Percentiles rank a stretch among this genome's conserved stretches.
Evolutionary conservation across 257 asterid species (phyloP).

Genomic region (Knoxia roxburghii): DNA sequence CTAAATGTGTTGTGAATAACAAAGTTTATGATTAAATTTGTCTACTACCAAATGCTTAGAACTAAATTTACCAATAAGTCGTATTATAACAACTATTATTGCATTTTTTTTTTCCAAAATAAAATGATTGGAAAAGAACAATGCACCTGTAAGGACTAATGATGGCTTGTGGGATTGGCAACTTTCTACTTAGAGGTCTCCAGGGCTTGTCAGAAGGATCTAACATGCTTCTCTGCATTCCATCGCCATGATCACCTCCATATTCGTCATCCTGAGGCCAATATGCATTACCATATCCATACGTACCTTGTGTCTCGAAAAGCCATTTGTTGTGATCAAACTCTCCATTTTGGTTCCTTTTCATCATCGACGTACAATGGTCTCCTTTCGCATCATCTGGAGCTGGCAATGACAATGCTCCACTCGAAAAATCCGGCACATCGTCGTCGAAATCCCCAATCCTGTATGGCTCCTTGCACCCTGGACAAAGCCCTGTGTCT

Average conservation of each 20-base stretch:
- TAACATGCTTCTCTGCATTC: not conserved
- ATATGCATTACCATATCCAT: not conserved
- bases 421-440: not conserved
- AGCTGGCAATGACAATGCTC: constrained; percentile 1
- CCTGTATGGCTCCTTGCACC: constrained; percentile 29
- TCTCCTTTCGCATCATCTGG: not conserved
- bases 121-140: no score
- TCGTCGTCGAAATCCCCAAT: constrained; percentile 20
- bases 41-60: no score
- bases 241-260: not conserved
- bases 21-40: no score
- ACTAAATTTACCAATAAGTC: no score
- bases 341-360: not conserved
- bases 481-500: constrained; percentile 27
- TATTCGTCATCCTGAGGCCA: not conserved
- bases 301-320: not conserved
- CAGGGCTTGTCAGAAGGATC: not conserved
- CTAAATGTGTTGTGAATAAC: no score
- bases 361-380: not conserved
- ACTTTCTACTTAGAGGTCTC: not conserved
- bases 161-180: not conserved
- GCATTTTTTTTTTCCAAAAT: no score
- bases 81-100: no score
- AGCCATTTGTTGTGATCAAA: not conserved
- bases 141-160: not conserved